Percentiles rank a stretch among this genome's conserved stretches.
Evolutionary conservation across 768 basidiomycete genomes (phyloP).

Genomic region (Termitomyces sp.): DNA sequence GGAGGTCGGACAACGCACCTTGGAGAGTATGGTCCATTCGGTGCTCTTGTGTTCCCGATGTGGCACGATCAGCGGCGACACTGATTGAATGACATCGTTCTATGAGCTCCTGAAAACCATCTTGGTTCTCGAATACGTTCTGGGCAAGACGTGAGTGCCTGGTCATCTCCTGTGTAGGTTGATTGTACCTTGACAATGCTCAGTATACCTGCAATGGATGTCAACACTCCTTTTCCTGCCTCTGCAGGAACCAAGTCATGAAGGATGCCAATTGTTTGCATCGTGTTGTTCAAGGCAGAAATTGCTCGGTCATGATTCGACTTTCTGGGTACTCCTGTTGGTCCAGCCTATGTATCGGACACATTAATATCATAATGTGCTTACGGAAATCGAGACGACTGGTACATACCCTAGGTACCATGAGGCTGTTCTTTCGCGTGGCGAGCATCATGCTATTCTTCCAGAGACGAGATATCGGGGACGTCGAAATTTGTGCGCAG

Average conservation of each 20-base stretch:
- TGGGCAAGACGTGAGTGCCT: neutral
- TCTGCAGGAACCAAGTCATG: neutral
- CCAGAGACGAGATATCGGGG: neutral
- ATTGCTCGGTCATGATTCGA: neutral
- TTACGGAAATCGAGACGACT: neutral
- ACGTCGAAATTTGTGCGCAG: neutral
- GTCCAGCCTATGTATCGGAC: neutral
- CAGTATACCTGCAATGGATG: constrained; percentile 3
- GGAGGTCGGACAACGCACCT: constrained; percentile 1
- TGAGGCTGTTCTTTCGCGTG: neutral
- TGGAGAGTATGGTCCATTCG: neutral
- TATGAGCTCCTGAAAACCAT: constrained; percentile 4
- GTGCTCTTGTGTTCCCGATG: neutral
- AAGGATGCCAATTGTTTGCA: neutral
- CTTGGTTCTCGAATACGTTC: constrained; percentile 3
- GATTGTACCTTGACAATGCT: constrained; percentile 3
- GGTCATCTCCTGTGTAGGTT: neutral
- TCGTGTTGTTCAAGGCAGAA: constrained; percentile 6
- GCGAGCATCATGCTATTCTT: neutral
- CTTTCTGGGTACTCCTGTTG: neutral
- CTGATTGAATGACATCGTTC: constrained; percentile 8
- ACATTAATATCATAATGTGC: neutral
- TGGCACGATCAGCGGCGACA: constrained; percentile 6
- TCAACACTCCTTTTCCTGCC: constrained; percentile 4
- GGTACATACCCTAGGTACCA: neutral